Base-by-base conservation (phyloP, 1,139 yeast genomes). In the Taphrina populina region DNA sequence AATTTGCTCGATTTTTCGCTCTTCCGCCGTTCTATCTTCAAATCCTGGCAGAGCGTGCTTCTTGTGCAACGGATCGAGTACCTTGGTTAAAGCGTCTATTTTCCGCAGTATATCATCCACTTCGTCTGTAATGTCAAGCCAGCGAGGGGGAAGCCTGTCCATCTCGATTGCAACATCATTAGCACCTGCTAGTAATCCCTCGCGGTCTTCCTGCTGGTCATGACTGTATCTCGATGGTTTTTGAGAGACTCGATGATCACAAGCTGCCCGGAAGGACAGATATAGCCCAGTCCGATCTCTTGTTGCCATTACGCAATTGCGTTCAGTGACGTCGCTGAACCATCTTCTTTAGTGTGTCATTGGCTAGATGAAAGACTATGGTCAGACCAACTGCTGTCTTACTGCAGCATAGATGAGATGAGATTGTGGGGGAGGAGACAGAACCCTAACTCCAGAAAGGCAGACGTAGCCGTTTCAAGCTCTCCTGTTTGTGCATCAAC, bases 41-140 rank as follows among this genome's bases (percentile, higher is more conserved):
- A 88, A 86, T 36, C 92, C 92, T 1, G 96, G 95, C 46, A 92
- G 77, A 26, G 92, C 76, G 62, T 90, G 84, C 69, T 83, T 84
- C 67, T 85, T 83, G 68, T 94, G 94, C 47, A 88, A 69, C 32
- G 78, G 76, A 56, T 81, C 83, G 64, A 92, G 74, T 64, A 81
- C 72, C 37, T 65, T 62, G n/a, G 57, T 27, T 17, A 39, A 26
- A 5, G 10, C 23, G 58, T 77, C 76, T 56, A 84, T 76, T 19
- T 72, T 72, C 1, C 62, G 68, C 40, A 90, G 69, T 58, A 78
- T 72, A 29, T 74, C 78, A 66, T 88, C 95, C 7, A 92, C 79
- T 58, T 84, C 88, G 46, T 77, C 76, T 4, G 88, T 78, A 24
- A 85, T 76, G 60, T 86, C 95, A 57, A 85, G 77, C 70, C 88